Percentiles rank a stretch among this genome's conserved stretches.
phyloP scores from a whole-genome alignment of 495 filamentous ascomycete species.

The Penicillium fimorum region DNA sequence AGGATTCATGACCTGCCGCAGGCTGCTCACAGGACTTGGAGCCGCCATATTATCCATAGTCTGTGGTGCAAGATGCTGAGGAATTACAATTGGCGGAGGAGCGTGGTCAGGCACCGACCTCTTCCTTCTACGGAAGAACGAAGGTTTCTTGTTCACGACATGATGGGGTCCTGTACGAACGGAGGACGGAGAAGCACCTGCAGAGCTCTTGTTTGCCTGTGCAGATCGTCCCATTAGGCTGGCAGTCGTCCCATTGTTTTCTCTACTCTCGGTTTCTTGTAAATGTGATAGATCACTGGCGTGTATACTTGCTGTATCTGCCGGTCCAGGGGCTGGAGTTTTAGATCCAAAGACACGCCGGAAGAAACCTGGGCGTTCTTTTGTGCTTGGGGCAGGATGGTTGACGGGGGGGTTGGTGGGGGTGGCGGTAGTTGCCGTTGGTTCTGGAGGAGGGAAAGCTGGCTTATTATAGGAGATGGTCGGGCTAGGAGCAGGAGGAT shows the following conservation, averaged over 20 bases:
- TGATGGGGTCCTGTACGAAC: conserved; percentile 47
- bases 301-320: conserved; percentile 22
- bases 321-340: conserved; percentile 25
- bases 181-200: conserved; percentile 34
- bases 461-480: conserved; percentile 55
- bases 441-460: conserved; percentile 34
- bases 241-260: conserved; percentile 20
- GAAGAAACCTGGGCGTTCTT: conserved; percentile 86
- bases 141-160: conserved; percentile 81
- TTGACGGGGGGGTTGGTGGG: background rate
- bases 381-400: conserved; percentile 27
- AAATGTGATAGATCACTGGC: conserved; percentile 22
- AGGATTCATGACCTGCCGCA: conserved; percentile 87
- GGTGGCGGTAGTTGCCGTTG: conserved; percentile 20
- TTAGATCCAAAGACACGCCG: conserved; percentile 76
- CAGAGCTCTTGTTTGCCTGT: conserved; percentile 26
- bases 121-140: conserved; percentile 93
- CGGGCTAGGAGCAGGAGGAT: conserved; percentile 50
- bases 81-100: conserved; percentile 49
- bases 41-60: conserved; percentile 36
- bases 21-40: conserved; percentile 80
- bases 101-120: conserved; percentile 66
- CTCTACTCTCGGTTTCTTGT: conserved; percentile 31
- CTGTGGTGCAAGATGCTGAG: conserved; percentile 32
- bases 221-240: conserved; percentile 26